Evolutionary conservation across 2,329 filamentous ascomycete species (phyloP), one percentile per base, ranked within the genome.

Genomic region (Aaosphaeria pasadenensis): DNA sequence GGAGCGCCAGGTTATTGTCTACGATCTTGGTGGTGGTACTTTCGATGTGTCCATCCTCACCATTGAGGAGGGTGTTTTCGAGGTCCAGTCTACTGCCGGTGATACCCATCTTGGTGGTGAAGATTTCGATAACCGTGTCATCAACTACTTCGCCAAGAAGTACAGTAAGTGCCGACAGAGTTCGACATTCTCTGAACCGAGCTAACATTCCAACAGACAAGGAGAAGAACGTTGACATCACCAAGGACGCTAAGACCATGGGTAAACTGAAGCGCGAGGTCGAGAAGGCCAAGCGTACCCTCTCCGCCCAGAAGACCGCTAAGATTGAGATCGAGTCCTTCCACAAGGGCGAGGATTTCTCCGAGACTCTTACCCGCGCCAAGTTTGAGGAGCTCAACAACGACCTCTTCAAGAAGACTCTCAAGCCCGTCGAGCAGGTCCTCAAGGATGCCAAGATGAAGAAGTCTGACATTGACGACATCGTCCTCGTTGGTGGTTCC

Each of bases 331-430:
- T 99, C 58, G 94, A 99, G 76, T 87, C 89, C 61, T 95, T 99
- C 88, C 88, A 89, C 78, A 85, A 95, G 64, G 94, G 94, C 79
- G 87, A 95, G 61, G 94, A 97, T 75, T 96, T 97, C 82, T 96
- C 91, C 43, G 92, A 97, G 85, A 96, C 91, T 55, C 84, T 99
- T 45, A 96, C 92, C 73, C 89, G 92, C 64, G 94, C 94, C 82
- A 97, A 97, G 84, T 97, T 99, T 68, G 94, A 99, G 79, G 92
- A 97, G 78, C 84, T 97, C 66, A 97, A 97, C 88, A 91, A 91
- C 64, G 92, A 97, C 68, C 86, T 97, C 54, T 97, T 97, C 87
- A 96, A 96, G 87, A 95, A 94, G 84, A 97, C 94, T 50, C 84
- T 97, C 59, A 96, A 96, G 85, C 92, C 94, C 49, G 94, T 97